Percentiles rank a stretch among this genome's conserved stretches.
These are phyloP conservation scores for Russula sp. DNA, from an alignment of 768 basidiomycete species.

Conservation along the genomic window DNA sequence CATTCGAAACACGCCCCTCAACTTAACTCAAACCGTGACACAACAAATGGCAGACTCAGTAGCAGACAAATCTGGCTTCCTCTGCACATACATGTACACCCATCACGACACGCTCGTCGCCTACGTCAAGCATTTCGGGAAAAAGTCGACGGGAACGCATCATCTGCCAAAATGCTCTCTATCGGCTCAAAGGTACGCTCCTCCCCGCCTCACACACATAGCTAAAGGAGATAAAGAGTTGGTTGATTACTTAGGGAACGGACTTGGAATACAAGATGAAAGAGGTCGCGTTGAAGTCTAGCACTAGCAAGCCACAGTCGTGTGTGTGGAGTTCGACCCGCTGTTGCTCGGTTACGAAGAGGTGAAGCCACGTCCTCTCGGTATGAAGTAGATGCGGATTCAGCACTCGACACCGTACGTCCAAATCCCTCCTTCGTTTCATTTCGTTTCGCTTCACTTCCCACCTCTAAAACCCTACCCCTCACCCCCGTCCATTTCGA, in stretches of 20 bases:
- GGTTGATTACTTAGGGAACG: constrained; percentile 49
- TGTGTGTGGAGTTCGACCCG: constrained; percentile 62
- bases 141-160: constrained; percentile 53
- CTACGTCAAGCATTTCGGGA: constrained; percentile 77
- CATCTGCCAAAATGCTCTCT: constrained; percentile 64
- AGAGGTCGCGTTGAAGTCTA: constrained; percentile 40
- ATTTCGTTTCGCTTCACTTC: too few relatives aligned
- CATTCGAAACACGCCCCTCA: neutral
- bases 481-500: too few relatives aligned
- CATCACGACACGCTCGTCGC: constrained; percentile 84
- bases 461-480: too few relatives aligned
- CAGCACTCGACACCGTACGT: constrained; percentile 73
- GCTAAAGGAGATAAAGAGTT: too few relatives aligned
- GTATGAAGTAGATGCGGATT: constrained; percentile 79
- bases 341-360: constrained; percentile 74
- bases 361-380: constrained; percentile 72
- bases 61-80: constrained; percentile 68
- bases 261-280: constrained; percentile 60
- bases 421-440: too few relatives aligned
- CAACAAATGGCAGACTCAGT: constrained; percentile 68
- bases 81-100: constrained; percentile 80
- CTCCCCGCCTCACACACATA: neutral
- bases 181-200: constrained; percentile 61
- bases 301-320: constrained; percentile 42
- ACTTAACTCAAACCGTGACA: constrained; percentile 35